These are phyloP conservation scores for Periconia macrospinosa DNA, from an alignment of 2,329 filamentous ascomycete species.

Conservation along the genomic window DNA sequence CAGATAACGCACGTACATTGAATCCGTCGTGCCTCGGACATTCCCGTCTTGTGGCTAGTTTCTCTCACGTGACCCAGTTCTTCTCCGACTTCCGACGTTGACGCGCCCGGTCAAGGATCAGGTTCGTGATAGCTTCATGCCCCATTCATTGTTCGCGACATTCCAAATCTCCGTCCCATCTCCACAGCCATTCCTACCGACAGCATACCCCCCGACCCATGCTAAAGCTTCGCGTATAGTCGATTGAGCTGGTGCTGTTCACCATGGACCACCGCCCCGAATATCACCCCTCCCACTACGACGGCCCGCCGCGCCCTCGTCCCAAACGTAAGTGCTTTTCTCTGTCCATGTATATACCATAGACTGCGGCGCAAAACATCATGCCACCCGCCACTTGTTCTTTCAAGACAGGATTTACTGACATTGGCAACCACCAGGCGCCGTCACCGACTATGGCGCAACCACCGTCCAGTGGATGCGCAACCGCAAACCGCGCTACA, in stretches of 20 bases:
- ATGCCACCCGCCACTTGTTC: no score
- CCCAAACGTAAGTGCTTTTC: constrained; percentile 37
- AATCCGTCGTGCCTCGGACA: not conserved
- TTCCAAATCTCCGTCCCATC: not conserved
- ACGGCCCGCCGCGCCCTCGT: constrained; percentile 35
- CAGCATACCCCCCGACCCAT: not conserved
- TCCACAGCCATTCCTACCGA: not conserved
- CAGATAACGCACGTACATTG: no score
- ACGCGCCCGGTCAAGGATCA: no score
- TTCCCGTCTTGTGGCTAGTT: not conserved
- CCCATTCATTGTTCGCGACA: not conserved
- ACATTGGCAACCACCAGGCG: constrained; percentile 56
- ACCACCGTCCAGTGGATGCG: constrained; percentile 91
- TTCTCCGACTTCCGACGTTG: not conserved
- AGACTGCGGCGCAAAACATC: not conserved
- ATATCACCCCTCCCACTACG: constrained; percentile 38
- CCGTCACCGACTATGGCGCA: constrained; percentile 90
- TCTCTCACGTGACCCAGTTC: not conserved
- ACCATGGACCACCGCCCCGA: constrained; percentile 39
- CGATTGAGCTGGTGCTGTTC: not conserved
- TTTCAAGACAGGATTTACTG: not conserved
- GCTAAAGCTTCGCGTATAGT: not conserved
- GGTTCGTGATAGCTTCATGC: not conserved
- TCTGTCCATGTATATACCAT: not conserved
- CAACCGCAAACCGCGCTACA: constrained; percentile 75